phyloP scores from a whole-genome alignment of 345 rosid species.

The Linum lewisii region DNA sequence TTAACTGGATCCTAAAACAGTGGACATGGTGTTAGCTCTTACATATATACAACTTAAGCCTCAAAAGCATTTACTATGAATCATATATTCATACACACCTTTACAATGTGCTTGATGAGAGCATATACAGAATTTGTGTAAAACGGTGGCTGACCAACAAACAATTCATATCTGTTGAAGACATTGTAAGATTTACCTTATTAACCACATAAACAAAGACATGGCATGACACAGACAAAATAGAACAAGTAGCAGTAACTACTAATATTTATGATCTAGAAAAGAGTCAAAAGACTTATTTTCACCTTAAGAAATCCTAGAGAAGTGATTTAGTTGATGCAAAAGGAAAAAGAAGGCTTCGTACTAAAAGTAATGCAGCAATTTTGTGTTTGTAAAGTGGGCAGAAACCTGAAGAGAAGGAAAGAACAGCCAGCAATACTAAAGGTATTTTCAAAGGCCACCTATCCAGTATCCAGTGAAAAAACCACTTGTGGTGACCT shows the following conservation, averaged over 20 bases:
- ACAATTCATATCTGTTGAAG: conserved; percentile 76
- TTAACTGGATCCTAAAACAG: conserved; percentile 85
- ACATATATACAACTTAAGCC: conserved; percentile 12
- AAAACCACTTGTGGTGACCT: not conserved
- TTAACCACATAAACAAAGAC: conserved; percentile 5
- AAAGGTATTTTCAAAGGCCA: not conserved
- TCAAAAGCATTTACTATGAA: conserved; percentile 7
- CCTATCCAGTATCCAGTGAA: not conserved
- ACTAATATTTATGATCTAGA: not conserved
- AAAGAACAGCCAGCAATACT: not conserved
- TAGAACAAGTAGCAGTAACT: not conserved
- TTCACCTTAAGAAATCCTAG: not conserved
- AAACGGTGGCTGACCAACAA: conserved; percentile 96
- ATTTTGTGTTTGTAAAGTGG: no score
- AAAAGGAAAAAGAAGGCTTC: not conserved
- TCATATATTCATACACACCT: conserved; percentile 36
- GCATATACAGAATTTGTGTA: conserved; percentile 98
- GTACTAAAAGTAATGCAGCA: not conserved
- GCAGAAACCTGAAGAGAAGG: no score
- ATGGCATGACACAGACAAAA: not conserved
- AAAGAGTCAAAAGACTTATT: not conserved
- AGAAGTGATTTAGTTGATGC: not conserved
- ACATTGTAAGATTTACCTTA: conserved; percentile 7
- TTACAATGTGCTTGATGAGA: conserved; percentile 89
- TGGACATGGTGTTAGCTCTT: conserved; percentile 26